phyloP scores from a whole-genome alignment of 177 flowering plant genomes.

The Vitis hybrid region DNA sequence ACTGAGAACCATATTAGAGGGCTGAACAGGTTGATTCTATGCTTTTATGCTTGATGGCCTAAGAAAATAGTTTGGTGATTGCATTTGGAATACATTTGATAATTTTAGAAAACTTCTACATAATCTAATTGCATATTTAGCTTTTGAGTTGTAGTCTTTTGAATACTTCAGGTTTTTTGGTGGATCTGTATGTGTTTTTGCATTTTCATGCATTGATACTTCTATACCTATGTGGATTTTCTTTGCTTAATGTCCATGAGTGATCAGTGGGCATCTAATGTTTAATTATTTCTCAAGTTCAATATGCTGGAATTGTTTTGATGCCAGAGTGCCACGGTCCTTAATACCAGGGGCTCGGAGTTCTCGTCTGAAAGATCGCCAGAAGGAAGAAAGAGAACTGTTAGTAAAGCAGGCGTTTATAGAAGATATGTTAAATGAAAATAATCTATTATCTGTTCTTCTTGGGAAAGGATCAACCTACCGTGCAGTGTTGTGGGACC shows the following conservation, averaged over 20 bases:
- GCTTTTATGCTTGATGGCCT: neutral
- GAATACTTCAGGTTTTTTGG: neutral
- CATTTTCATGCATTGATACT: neutral
- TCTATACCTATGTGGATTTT: neutral
- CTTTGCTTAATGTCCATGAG: conserved; percentile 2
- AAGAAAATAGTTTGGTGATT: neutral
- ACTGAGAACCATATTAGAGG: neutral
- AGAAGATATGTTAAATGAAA: conserved; percentile 73
- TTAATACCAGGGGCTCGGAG: conserved; percentile 82
- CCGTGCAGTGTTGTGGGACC: conserved; percentile 73
- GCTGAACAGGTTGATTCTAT: neutral
- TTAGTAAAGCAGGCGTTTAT: conserved; percentile 83
- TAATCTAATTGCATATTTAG: too few species aligned
- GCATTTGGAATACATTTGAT: too few species aligned
- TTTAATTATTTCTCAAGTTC: conserved; percentile 1
- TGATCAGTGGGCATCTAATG: neutral
- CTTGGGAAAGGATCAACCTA: conserved; percentile 43
- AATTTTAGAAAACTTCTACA: too few species aligned
- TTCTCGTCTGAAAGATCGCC: conserved; percentile 89
- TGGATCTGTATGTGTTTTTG: neutral
- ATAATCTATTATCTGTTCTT: conserved; percentile 43
- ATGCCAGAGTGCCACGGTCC: conserved; percentile 80
- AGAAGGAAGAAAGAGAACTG: conserved; percentile 82
- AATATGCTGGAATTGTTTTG: conserved; percentile 17
- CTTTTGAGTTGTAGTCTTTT: too few species aligned